Percentiles rank a stretch among this genome's conserved stretches.
phyloP scores from a whole-genome alignment of 2,329 filamentous ascomycete species.

The Fonsecaea pugnacius region DNA sequence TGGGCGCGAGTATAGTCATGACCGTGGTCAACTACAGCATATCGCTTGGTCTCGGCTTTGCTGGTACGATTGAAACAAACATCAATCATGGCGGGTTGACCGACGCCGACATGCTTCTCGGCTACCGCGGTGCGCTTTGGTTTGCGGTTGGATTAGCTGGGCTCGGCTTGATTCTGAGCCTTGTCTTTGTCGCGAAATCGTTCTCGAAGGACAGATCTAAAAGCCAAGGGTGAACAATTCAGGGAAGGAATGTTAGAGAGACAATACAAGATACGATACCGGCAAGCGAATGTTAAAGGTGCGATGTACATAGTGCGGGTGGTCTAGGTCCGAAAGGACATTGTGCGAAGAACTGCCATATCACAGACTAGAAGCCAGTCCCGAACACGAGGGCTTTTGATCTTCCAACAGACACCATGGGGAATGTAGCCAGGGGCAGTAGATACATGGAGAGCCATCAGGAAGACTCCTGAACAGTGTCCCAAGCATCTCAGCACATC shows the following conservation, averaged over 20 bases:
- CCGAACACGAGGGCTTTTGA: too few relatives aligned
- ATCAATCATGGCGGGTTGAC: constrained; percentile 48
- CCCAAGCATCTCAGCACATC: not conserved
- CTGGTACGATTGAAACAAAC: constrained; percentile 64
- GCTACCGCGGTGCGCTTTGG: constrained; percentile 50
- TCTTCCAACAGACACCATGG: too few relatives aligned
- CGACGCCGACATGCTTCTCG: constrained; percentile 41
- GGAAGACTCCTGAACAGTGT: not conserved
- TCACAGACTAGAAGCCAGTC: too few relatives aligned
- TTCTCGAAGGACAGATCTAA: not conserved
- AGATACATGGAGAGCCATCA: not conserved
- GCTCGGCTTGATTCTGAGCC: constrained; percentile 36
- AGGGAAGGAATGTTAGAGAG: not conserved
- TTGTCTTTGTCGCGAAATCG: constrained; percentile 14
- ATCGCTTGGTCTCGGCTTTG: constrained; percentile 67
- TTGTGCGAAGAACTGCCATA: too few relatives aligned
- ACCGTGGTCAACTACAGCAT: constrained; percentile 73
- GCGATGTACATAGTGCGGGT: too few relatives aligned
- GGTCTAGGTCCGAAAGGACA: too few relatives aligned
- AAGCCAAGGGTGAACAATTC: not conserved
- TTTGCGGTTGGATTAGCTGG: constrained; percentile 45
- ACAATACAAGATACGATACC: not conserved
- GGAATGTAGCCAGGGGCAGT: not conserved
- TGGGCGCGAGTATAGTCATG: constrained; percentile 64
- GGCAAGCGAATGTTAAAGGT: not conserved